Evolutionary conservation across 2,329 filamentous ascomycete genomes (phyloP).

Genomic region (Emmonsiellopsis sp.): DNA sequence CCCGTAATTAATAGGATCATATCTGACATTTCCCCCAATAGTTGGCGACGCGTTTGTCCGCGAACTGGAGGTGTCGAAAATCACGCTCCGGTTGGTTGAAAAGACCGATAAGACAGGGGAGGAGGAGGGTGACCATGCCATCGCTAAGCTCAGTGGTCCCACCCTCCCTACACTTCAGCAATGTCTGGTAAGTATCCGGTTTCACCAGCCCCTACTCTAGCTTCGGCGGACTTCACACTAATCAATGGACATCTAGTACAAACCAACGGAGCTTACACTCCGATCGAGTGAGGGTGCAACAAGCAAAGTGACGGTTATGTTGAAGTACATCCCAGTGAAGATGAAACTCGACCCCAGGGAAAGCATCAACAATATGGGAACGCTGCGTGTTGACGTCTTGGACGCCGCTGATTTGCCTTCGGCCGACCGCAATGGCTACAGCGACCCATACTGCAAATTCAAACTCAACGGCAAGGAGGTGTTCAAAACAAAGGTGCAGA

Average conservation of each 20-base stretch:
- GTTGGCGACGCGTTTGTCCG: conserved; percentile 90
- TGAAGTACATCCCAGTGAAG: conserved; percentile 89
- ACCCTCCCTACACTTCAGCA: conserved; percentile 83
- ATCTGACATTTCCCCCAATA: conserved; percentile 21
- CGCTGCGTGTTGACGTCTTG: conserved; percentile 83
- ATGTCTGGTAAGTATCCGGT: conserved; percentile 56
- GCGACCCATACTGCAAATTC: conserved; percentile 95
- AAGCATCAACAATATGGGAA: conserved; percentile 98
- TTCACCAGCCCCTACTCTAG: background rate
- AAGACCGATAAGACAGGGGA: conserved; percentile 65
- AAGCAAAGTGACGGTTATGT: conserved; percentile 77
- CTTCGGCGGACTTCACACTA: conserved; percentile 4
- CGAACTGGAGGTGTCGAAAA: conserved; percentile 90
- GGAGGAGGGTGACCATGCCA: conserved; percentile 59
- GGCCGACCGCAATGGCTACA: conserved; percentile 92
- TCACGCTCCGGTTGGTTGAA: conserved; percentile 79
- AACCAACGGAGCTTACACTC: conserved; percentile 71
- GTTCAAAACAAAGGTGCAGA: conserved; percentile 90
- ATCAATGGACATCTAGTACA: conserved; percentile 54
- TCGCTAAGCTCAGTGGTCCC: conserved; percentile 75
- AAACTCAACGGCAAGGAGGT: conserved; percentile 80
- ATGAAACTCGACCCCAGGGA: conserved; percentile 92
- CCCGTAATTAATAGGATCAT: background rate
- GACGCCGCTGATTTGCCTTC: conserved; percentile 82
- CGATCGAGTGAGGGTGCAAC: conserved; percentile 67